Percentiles rank a stretch among this genome's conserved stretches.
Evolutionary conservation across 768 basidiomycete species (phyloP).

Genomic region (Russula sp.): DNA sequence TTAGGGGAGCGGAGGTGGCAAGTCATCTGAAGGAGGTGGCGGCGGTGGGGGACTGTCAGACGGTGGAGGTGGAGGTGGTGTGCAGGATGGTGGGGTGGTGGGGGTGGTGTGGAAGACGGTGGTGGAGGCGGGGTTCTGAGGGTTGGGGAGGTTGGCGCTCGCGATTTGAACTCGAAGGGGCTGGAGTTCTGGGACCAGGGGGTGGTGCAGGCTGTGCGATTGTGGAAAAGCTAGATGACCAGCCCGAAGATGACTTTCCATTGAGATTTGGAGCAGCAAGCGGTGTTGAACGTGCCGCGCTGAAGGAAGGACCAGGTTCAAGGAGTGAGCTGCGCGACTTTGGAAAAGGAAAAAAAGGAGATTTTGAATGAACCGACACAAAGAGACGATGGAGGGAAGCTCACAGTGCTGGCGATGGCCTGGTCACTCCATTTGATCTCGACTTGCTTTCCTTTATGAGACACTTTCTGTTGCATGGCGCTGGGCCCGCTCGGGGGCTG

Average conservation of each 20-base stretch:
- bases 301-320: slow-evolving; percentile 22
- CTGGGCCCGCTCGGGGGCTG: slow-evolving; percentile 37
- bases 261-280: slow-evolving; percentile 26
- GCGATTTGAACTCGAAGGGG: slow-evolving; percentile 32
- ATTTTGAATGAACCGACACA: slow-evolving; percentile 27
- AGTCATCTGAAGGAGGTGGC: slow-evolving; percentile 27
- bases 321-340: slow-evolving; percentile 24
- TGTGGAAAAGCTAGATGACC: slow-evolving; percentile 30
- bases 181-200: slow-evolving; percentile 28
- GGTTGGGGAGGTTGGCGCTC: slow-evolving; percentile 32
- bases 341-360: slow-evolving; percentile 7
- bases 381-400: slow-evolving; percentile 26
- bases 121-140: slow-evolving; percentile 31
- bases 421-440: slow-evolving; percentile 38
- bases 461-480: slow-evolving; percentile 33
- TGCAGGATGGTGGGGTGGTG: slow-evolving; percentile 35
- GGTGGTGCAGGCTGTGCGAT: slow-evolving; percentile 32
- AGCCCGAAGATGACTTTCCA: slow-evolving; percentile 28
- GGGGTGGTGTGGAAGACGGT: slow-evolving; percentile 18
- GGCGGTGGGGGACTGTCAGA: slow-evolving; percentile 32
- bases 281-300: slow-evolving; percentile 16
- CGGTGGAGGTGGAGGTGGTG: slow-evolving; percentile 35
- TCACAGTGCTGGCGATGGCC: slow-evolving; percentile 38
- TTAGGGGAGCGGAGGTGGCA: slow-evolving; percentile 40
- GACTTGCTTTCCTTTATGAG: slow-evolving; percentile 45